These are phyloP conservation scores for Viola odorata DNA, from an alignment of 345 rosid genomes.

Conservation along the genomic window DNA sequence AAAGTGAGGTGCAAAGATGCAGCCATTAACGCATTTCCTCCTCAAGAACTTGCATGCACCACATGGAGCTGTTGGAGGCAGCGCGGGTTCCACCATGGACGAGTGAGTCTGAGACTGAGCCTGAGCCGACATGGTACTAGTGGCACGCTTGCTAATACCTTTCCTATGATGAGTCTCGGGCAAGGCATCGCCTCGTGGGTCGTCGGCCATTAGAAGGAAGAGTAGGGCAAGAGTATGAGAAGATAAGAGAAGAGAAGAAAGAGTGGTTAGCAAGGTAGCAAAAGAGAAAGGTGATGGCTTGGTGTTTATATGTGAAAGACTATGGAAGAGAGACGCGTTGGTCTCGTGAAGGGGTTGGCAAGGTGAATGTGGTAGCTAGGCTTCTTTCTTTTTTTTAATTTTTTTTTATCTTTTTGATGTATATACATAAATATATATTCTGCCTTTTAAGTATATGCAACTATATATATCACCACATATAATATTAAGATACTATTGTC, in stretches of 20 bases:
- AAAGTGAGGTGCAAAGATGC: slow-evolving; percentile 92
- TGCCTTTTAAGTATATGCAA: too few species aligned
- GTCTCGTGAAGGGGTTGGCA: slow-evolving; percentile 72
- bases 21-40: slow-evolving; percentile 85
- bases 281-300: slow-evolving; percentile 26
- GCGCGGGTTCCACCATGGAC: slow-evolving; percentile 7
- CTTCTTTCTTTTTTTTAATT: slow-evolving; percentile 22
- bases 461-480: not conserved
- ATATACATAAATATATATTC: too few species aligned
- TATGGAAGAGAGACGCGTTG: slow-evolving; percentile 48
- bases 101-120: not conserved
- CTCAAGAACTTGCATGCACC: slow-evolving; percentile 98
- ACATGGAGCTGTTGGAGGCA: slow-evolving; percentile 55
- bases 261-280: not conserved
- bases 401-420: too few species aligned
- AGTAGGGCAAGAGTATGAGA: not conserved
- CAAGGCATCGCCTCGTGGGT: slow-evolving; percentile 31
- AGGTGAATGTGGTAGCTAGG: slow-evolving; percentile 53
- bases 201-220: slow-evolving; percentile 47
- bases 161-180: slow-evolving; percentile 46
- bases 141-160: slow-evolving; percentile 29
- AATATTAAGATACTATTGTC: too few species aligned
- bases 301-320: slow-evolving; percentile 38
- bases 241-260: not conserved
- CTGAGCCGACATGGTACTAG: not conserved